Evolutionary conservation across 441 rosid species (phyloP), one percentile per base, ranked within the genome.

Genomic region (Arabidopsis hybrid): DNA sequence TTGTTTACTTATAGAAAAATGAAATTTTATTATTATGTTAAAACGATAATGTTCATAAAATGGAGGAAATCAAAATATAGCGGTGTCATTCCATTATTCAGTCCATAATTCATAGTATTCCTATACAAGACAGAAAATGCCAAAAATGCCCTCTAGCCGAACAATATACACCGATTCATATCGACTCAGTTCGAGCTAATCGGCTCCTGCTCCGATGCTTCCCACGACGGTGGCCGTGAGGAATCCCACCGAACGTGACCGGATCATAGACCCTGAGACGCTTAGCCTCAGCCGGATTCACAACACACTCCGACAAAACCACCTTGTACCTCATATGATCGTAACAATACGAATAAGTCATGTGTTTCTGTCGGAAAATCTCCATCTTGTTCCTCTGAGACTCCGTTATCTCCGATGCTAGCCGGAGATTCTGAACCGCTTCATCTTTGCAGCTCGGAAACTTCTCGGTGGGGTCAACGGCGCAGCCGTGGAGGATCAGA

Each of bases 401-500:
- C 1, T 13, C 32, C 3, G 80, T 60, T 40, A 87, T 57, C 40
- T 73, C 77, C 5, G 63, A 39, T 11, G 62, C 67, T 5, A n/a
- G 16, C 5, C 57, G 18, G 11, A 60, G 51, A 71, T 60, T 43
- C 51, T 73, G 80, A 1, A 39, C 58, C 5, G 68, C 63, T 29
- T 63, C 66, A 1, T 45, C 38, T 10, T 77, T 80, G 21, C 93
- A 85, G 50, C 17, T 56, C 2, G 81, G 67, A 29, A 74, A 67
- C 60, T 71, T 89, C 51, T 89, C 91, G 0, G 88, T 78, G 0
- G 95, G 99, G 63, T 92, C 91, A 6, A 88, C 88, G 1, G 97
- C 78, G 31, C 95, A 92, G 6, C 98, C 98, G 13, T 88, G 89
- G 5, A 91, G 88, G 64, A 89, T 81, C n/a, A 95, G 75, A 66